Percentiles rank a stretch among this genome's conserved stretches.
phyloP scores from a whole-genome alignment of 2,329 filamentous ascomycete genomes.

The Fusarium incarnatum region DNA sequence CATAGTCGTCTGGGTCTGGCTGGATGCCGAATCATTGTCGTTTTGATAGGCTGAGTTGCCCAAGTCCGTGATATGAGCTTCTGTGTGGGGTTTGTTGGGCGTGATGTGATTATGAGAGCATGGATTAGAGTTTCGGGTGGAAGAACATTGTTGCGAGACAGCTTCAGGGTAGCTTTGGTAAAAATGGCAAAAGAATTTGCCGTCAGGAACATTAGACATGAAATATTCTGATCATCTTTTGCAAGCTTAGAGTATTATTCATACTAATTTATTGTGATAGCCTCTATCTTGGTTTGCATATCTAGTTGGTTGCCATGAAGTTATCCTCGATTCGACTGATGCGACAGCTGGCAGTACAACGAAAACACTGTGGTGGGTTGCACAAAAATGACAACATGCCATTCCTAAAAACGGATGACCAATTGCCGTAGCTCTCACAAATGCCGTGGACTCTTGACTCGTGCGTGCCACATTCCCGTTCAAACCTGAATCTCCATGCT shows the following conservation, averaged over 20 bases:
- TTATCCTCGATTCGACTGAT: no score
- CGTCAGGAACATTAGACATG: fast-evolving
- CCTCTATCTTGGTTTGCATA: no score
- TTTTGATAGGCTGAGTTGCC: not conserved
- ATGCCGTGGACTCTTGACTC: not conserved
- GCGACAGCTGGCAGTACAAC: no score
- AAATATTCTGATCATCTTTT: not conserved
- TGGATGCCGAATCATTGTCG: not conserved
- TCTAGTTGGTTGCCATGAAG: no score
- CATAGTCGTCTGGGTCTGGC: not conserved
- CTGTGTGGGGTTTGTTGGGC: not conserved
- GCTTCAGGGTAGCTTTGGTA: not conserved
- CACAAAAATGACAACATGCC: fast-evolving
- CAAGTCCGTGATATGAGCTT: not conserved
- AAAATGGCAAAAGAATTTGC: fast-evolving
- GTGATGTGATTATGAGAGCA: not conserved
- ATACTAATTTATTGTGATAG: no score
- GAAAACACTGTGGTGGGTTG: not conserved
- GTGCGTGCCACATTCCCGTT: fast-evolving
- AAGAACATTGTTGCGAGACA: not conserved
- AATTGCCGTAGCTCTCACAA: not conserved
- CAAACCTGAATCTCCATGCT: not conserved
- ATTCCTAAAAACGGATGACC: not conserved
- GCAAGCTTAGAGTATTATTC: fast-evolving
- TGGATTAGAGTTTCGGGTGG: not conserved